A percentile compares a stretch with the other conserved stretches of the same genome.
These are phyloP conservation scores for Eryngium alpinum DNA, from an alignment of 140 eudicot genomes.

Conservation along the genomic window DNA sequence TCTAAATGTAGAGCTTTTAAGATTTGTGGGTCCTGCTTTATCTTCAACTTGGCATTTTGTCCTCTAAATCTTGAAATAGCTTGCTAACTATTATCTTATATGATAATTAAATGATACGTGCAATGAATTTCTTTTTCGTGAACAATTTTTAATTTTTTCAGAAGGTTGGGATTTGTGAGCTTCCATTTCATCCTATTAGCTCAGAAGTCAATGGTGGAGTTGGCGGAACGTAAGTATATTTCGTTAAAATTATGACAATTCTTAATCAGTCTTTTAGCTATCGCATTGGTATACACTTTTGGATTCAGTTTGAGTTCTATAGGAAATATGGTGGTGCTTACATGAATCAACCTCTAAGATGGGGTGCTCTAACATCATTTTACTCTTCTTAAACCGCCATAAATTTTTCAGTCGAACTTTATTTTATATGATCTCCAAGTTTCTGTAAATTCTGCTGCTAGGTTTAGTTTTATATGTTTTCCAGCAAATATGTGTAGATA, in stretches of 20 bases:
- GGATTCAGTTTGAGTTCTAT: not conserved
- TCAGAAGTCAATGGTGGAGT: constrained; percentile 93
- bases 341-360: not conserved
- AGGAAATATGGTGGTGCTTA: not conserved
- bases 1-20: not conserved
- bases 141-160: constrained; percentile 6
- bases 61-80: not conserved
- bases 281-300: not conserved
- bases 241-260: not conserved
- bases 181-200: constrained; percentile 97
- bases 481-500: too few species aligned
- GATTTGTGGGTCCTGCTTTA: not conserved
- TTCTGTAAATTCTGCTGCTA: not conserved
- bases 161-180: constrained; percentile 96
- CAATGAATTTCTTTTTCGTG: not conserved
- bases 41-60: not conserved
- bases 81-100: not conserved
- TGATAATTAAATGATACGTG: not conserved
- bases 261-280: not conserved
- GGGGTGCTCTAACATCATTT: not conserved
- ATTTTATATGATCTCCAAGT: not conserved
- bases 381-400: not conserved
- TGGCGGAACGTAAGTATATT: constrained; percentile 91
- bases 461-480: not conserved
- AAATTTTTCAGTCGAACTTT: not conserved